phyloP scores from a whole-genome alignment of 2,329 filamentous ascomycete species.

The Cladosporium colombiae region DNA sequence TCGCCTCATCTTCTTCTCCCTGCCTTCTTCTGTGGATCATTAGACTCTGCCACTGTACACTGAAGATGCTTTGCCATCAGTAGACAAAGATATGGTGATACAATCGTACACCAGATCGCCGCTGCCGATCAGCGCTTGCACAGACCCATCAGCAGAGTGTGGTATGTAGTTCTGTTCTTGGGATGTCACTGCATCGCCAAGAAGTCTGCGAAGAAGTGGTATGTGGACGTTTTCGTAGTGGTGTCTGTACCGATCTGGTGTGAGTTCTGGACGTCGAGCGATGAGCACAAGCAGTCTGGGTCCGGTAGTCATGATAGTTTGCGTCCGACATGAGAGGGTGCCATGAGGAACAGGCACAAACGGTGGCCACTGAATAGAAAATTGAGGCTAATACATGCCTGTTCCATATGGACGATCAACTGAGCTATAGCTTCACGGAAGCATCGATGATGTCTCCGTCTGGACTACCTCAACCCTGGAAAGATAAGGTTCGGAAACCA shows the following conservation, averaged over 20 bases:
- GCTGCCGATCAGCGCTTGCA: neutral
- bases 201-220: neutral
- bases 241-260: neutral
- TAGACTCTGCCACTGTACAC: neutral
- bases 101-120: neutral
- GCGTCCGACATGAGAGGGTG: neutral
- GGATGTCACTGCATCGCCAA: neutral
- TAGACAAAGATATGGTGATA: neutral
- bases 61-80: neutral
- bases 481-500: neutral
- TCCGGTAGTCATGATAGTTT: neutral
- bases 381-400: no score
- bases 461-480: neutral
- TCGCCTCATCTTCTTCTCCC: neutral
- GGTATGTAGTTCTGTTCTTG: neutral
- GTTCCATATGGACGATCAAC: no score
- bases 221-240: neutral
- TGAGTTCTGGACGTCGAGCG: neutral
- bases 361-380: no score
- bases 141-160: neutral
- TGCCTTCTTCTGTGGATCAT: neutral
- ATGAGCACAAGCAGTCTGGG: neutral
- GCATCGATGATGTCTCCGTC: neutral
- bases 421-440: neutral
- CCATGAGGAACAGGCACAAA: neutral